These are phyloP conservation scores for Aspergillus hiratsukae DNA, from an alignment of 2,329 filamentous ascomycete species.

Conservation along the genomic window DNA sequence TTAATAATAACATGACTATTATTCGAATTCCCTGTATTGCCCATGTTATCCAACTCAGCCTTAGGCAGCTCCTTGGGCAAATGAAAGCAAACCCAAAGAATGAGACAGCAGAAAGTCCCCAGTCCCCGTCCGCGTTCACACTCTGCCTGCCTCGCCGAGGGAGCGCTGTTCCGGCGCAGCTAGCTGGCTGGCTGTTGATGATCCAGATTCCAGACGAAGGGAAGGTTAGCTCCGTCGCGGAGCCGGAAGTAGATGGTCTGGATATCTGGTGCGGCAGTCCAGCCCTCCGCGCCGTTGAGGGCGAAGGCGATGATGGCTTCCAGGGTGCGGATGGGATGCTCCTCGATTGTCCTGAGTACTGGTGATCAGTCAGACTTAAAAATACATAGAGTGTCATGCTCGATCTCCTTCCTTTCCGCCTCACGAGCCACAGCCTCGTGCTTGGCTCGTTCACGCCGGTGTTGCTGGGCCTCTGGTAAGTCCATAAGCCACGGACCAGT, in stretches of 20 bases:
- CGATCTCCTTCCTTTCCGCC: not conserved
- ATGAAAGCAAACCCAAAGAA: conserved; percentile 1
- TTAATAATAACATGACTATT: not conserved
- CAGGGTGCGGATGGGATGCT: too few relatives aligned
- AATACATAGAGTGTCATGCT: not conserved
- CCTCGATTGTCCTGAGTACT: too few relatives aligned
- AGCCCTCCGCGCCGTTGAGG: too few relatives aligned
- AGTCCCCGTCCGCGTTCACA: too few relatives aligned
- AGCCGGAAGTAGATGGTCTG: too few relatives aligned
- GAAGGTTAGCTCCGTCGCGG: too few relatives aligned
- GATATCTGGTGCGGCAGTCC: too few relatives aligned
- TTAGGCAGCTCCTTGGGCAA: conserved; percentile 9
- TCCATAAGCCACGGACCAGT: not conserved
- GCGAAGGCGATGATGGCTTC: too few relatives aligned
- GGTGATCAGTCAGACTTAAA: not conserved
- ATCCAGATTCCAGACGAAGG: too few relatives aligned
- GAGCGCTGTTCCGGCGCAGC: too few relatives aligned
- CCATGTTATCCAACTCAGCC: conserved; percentile 4
- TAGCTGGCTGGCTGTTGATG: too few relatives aligned
- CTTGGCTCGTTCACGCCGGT: not conserved
- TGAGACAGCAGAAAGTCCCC: conserved; percentile 2
- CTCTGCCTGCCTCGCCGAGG: too few relatives aligned
- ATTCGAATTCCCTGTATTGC: conserved; percentile 3
- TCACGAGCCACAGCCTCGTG: not conserved
- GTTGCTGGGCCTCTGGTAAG: not conserved